phyloP scores from a whole-genome alignment of 192 early-diverging fungal species.

The Coemansia sp. region DNA sequence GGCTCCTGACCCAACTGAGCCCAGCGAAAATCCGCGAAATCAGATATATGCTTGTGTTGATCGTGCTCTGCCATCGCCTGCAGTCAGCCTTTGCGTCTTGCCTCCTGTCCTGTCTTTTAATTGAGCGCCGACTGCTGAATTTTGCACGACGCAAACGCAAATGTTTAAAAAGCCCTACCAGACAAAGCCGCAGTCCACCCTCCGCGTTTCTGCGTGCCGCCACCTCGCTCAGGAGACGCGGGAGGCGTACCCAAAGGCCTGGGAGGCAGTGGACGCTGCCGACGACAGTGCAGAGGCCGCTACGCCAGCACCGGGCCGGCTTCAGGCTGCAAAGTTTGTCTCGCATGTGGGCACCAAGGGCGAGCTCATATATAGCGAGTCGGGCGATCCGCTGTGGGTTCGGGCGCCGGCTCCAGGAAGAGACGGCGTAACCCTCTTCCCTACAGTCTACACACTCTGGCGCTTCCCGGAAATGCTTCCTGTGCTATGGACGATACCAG shows the following conservation, averaged over 20 bases:
- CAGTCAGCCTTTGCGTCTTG: too few relatives aligned
- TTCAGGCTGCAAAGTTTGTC: constrained; percentile 60
- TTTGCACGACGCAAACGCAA: too few relatives aligned
- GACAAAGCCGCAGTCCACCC: constrained; percentile 61
- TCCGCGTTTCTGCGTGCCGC: constrained; percentile 64
- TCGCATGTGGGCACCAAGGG: constrained; percentile 61
- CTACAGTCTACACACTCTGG: constrained; percentile 78
- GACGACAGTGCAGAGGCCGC: constrained; percentile 14
- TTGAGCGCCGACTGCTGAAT: too few relatives aligned
- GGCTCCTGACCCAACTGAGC: too few relatives aligned
- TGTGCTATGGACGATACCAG: constrained; percentile 59
- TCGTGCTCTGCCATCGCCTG: too few relatives aligned
- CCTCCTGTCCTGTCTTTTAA: too few relatives aligned
- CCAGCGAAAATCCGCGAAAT: too few relatives aligned
- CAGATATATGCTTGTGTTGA: too few relatives aligned
- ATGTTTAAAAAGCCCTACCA: constrained; percentile 77
- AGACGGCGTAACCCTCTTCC: constrained; percentile 47
- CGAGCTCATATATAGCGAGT: constrained; percentile 55
- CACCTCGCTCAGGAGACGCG: constrained; percentile 60
- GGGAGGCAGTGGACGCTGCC: constrained; percentile 16
- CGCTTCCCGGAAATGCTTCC: constrained; percentile 60
- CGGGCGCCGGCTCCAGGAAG: constrained; percentile 43
- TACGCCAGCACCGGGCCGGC: constrained; percentile 48
- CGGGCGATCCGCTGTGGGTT: constrained; percentile 63
- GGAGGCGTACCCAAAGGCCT: constrained; percentile 38